Evolutionary conservation across 2,329 filamentous ascomycete genomes (phyloP).

Genomic region (Aplosporella prunicola): DNA sequence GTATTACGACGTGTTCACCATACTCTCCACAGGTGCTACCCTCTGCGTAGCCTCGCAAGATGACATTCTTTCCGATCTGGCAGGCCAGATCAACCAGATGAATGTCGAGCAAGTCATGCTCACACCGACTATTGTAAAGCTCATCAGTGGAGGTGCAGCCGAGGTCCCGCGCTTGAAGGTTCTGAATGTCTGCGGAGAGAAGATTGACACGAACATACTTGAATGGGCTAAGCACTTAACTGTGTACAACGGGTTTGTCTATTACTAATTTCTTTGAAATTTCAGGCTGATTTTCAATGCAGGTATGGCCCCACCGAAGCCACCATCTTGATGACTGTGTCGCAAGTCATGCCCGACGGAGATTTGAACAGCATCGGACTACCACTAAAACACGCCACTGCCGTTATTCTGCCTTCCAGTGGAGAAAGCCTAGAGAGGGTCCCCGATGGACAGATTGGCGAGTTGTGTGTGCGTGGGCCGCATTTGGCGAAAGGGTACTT

Average conservation of each 20-base stretch:
- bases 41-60: slow-evolving; percentile 1
- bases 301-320: not conserved
- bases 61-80: not conserved
- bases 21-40: not conserved
- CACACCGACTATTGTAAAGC: slow-evolving; percentile 4
- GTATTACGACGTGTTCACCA: slow-evolving; percentile 1
- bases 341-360: not conserved
- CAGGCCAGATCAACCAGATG: slow-evolving; percentile 1
- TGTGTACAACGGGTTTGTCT: not conserved
- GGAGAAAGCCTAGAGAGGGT: not conserved
- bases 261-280: no score
- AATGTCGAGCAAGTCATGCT: not conserved
- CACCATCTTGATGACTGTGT: slow-evolving; percentile 1
- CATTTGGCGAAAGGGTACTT: slow-evolving; percentile 68
- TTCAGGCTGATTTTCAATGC: no score
- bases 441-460: slow-evolving; percentile 50
- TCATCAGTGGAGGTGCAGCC: not conserved
- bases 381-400: not conserved
- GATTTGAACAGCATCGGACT: not conserved
- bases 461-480: slow-evolving; percentile 66
- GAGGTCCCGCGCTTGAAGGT: slow-evolving; percentile 1
- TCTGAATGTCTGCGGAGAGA: slow-evolving; percentile 4
- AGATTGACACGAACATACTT: not conserved
- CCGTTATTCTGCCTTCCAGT: slow-evolving; percentile 20
- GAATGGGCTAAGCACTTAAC: not conserved